Conservation (phyloP, 2,329 filamentous ascomycete genomes). For the Berkeleyomyces basicola region DNA sequence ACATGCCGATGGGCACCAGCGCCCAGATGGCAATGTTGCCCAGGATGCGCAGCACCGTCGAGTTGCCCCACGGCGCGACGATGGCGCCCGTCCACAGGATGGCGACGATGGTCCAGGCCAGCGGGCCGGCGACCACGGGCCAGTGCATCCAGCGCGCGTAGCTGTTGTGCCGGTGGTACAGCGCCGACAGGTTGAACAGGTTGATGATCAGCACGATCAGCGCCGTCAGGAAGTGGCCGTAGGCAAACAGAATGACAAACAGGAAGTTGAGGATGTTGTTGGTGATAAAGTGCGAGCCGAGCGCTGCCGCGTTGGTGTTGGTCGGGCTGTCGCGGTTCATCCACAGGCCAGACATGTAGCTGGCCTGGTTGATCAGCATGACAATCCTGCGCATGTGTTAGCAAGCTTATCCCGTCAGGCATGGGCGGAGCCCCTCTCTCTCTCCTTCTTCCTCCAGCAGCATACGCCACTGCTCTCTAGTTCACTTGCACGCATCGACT, state of each 20-base stretch:
- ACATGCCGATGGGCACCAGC: slow-evolving; percentile 56
- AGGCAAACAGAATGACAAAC: slow-evolving; percentile 72
- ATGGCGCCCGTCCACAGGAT: slow-evolving; percentile 83
- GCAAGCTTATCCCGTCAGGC: not conserved
- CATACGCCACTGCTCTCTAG: no score
- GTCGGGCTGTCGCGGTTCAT: slow-evolving; percentile 37
- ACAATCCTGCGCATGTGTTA: slow-evolving; percentile 36
- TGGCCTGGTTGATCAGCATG: slow-evolving; percentile 58
- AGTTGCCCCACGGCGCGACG: slow-evolving; percentile 52
- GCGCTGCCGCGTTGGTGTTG: slow-evolving; percentile 50
- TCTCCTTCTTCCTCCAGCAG: not conserved
- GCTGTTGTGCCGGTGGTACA: slow-evolving; percentile 66
- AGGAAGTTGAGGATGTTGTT: slow-evolving; percentile 71
- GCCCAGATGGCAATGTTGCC: slow-evolving; percentile 84
- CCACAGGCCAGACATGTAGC: slow-evolving; percentile 64
- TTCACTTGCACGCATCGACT: not conserved
- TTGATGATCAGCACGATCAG: slow-evolving; percentile 65
- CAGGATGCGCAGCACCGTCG: slow-evolving; percentile 55
- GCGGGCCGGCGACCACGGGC: slow-evolving; percentile 56
- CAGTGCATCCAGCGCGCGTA: slow-evolving; percentile 56
- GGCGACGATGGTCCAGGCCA: slow-evolving; percentile 71
- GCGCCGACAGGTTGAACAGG: slow-evolving; percentile 59
- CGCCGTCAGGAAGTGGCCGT: slow-evolving; percentile 56
- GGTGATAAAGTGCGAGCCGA: slow-evolving; percentile 70
- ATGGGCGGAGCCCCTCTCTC: not conserved